Percentiles rank a stretch among this genome's conserved stretches.
These are phyloP conservation scores for Solanum habrochaites DNA, from an alignment of 257 asterid genomes.

Conservation along the genomic window DNA sequence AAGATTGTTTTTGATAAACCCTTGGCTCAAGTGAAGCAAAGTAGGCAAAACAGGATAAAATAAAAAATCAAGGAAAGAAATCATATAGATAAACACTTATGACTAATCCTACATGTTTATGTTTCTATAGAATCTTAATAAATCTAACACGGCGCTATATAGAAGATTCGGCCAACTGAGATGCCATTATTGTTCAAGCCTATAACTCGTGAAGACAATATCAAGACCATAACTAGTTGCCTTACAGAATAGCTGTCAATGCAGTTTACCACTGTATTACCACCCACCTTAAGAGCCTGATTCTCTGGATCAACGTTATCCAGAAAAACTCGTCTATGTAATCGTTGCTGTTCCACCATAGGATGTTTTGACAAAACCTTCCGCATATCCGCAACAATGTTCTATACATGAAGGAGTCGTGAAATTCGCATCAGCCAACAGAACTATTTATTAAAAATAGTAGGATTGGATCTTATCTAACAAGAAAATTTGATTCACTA, in stretches of 20 bases:
- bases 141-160: neutral
- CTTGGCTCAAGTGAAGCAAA: neutral
- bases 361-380: constrained; percentile 85
- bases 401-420: constrained; percentile 27
- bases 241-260: neutral
- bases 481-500: constrained; percentile 7
- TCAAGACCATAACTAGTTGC: neutral
- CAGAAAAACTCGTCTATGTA: constrained; percentile 83
- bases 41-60: neutral
- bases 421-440: neutral
- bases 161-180: neutral
- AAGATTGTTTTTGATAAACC: neutral
- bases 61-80: neutral
- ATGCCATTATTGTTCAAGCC: neutral
- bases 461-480: neutral
- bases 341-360: constrained; percentile 84
- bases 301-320: constrained; percentile 73
- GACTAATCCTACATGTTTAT: neutral
- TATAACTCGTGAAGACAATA: neutral
- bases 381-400: constrained; percentile 91
- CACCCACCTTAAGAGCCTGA: constrained; percentile 82
- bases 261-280: neutral
- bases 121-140: neutral
- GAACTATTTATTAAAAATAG: neutral
- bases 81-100: neutral